A percentile compares a stretch with the other conserved stretches of the same genome.
Evolutionary conservation across 1,284 basidiomycete species (phyloP).

Genomic region (Meripilus lineatus): DNA sequence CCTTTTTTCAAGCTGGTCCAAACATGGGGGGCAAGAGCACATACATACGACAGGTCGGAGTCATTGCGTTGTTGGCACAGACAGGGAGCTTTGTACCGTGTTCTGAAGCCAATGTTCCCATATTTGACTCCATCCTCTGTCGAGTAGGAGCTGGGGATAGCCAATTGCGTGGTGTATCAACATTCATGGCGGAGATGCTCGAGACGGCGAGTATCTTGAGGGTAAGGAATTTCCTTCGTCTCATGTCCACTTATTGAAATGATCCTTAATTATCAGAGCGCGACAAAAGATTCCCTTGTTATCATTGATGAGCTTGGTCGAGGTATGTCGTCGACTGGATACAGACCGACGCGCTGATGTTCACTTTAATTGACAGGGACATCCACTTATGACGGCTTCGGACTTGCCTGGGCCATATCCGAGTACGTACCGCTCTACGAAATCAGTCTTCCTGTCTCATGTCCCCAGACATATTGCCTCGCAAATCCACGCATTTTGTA

Average conservation of each 20-base stretch:
- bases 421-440: conserved; percentile 67
- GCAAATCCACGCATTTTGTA: conserved; percentile 86
- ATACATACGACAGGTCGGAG: conserved; percentile 87
- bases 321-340: conserved; percentile 40
- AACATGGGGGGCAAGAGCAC: conserved; percentile 98
- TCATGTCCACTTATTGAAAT: not conserved
- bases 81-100: conserved; percentile 95
- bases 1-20: conserved; percentile 64
- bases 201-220: conserved; percentile 95
- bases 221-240: conserved; percentile 37
- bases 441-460: not conserved
- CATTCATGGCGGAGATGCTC: conserved; percentile 99
- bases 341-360: not conserved
- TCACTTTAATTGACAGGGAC: conserved; percentile 52
- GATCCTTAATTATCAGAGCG: conserved; percentile 49
- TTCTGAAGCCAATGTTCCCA: conserved; percentile 77
- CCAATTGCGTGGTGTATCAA: conserved; percentile 96
- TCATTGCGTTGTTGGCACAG: conserved; percentile 94
- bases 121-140: conserved; percentile 96
- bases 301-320: conserved; percentile 98
- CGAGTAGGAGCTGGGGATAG: conserved; percentile 97
- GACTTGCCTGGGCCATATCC: conserved; percentile 97
- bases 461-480: conserved; percentile 83
- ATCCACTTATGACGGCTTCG: conserved; percentile 98
- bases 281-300: conserved; percentile 89